Conservation (phyloP, 768 basidiomycete genomes). For the Pleurotus platypus region DNA sequence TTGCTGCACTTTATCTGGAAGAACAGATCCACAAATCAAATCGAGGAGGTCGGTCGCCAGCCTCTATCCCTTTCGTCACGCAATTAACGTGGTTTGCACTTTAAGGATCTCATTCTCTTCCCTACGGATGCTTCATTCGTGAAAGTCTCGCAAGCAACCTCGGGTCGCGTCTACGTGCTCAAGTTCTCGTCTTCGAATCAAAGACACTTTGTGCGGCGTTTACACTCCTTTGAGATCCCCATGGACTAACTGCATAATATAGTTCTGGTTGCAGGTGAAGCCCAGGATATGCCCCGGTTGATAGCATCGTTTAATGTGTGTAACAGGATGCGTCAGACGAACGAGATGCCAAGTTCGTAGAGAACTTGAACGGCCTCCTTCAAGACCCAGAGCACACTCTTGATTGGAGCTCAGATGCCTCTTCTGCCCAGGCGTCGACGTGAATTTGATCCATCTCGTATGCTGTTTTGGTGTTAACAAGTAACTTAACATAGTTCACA, state of each 20-base stretch:
- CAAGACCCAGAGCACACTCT: conserved; percentile 61
- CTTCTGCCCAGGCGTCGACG: conserved; percentile 37
- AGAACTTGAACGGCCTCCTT: conserved; percentile 69
- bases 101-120: conserved; percentile 82
- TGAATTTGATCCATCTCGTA: conserved; percentile 19
- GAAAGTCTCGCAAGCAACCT: conserved; percentile 61
- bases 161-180: conserved; percentile 79
- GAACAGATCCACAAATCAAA: conserved; percentile 55
- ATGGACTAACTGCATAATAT: conserved; percentile 12
- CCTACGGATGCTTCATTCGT: conserved; percentile 81
- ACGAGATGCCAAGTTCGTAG: conserved; percentile 70
- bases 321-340: conserved; percentile 60
- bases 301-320: not conserved
- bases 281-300: not conserved
- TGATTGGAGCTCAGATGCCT: conserved; percentile 53
- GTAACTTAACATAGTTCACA: not conserved
- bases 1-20: conserved; percentile 81
- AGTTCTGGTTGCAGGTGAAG: conserved; percentile 88
- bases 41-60: conserved; percentile 53
- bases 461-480: not conserved
- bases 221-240: not conserved
- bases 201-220: conserved; percentile 76
- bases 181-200: conserved; percentile 90
- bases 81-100: not conserved
- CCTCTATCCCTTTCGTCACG: not conserved